phyloP scores from a whole-genome alignment of 1,284 basidiomycete genomes.

The Trametes polyzona region DNA sequence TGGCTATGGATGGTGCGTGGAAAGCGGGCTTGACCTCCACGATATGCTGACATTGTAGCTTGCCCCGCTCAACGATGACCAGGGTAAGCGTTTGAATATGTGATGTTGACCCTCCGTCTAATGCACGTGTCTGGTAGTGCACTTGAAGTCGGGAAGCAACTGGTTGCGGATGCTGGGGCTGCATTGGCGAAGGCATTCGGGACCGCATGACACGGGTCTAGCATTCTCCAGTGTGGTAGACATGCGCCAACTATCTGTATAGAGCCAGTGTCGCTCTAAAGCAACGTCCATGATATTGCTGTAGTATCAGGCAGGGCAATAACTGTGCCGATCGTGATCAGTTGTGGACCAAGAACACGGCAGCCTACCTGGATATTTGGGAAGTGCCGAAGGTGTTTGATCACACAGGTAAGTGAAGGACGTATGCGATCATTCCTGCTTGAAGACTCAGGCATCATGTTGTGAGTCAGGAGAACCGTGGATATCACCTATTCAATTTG shows the following conservation, averaged over 20 bases:
- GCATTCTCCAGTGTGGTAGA: no score
- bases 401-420: no score
- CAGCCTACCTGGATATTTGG: no score
- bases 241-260: no score
- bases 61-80: neutral
- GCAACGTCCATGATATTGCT: no score
- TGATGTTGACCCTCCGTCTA: no score
- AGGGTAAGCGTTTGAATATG: no score
- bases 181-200: slow-evolving; percentile 51
- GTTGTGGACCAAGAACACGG: no score
- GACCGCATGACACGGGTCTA: slow-evolving; percentile 7
- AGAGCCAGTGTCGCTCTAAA: no score
- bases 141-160: slow-evolving; percentile 51
- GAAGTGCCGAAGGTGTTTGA: no score
- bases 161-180: slow-evolving; percentile 57
- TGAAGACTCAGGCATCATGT: neutral
- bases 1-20: slow-evolving; percentile 67
- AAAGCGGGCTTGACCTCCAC: neutral
- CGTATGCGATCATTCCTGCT: neutral
- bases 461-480: neutral
- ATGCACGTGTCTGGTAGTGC: slow-evolving; percentile 40
- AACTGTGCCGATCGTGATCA: no score
- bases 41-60: neutral
- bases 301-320: no score
- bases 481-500: neutral